Evolutionary conservation across 2,329 filamentous ascomycete genomes (phyloP), one percentile per base, ranked within the genome.

Genomic region (Fusarium coicis): DNA sequence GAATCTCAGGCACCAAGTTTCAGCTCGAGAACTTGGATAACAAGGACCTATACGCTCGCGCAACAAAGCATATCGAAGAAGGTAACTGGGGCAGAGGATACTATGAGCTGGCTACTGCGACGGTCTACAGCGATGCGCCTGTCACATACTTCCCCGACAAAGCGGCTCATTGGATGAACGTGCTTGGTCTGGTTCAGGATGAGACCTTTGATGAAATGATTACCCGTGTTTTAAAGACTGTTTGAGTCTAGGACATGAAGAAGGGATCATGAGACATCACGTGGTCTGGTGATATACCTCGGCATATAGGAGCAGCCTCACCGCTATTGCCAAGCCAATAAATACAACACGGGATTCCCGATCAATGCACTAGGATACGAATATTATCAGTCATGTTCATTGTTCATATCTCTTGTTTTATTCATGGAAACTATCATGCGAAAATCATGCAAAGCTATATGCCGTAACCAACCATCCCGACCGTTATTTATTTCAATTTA

Each of bases 151-250:
- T 68, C n/a, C 66, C 66, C 4, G 56, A 54, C 1, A 36, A 68
- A 16, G 49, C 64, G 1, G 42, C 66, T 9, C 23, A 49, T 10
- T 63, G 66, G 66, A 44, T 50, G 15, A 2, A 43, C 7, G 37
- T 36, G 3, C 64, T 68, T 40, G 49, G 28, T 1, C n/a, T 68
- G 11, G 42, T 7, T 10, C 32, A 50, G 4, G 28, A 23, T 0
- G 66, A 68, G 56, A 43, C 47, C 10, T 63, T 68, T 50, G 66
- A 68, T 8, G 28, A 50, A 15, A 68, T 68, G 64, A 40, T 68
- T 8, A n/a, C 19, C 32, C 47, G 66, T 34, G 49, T 50, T 16
- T 23, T 68, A 7, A 4, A 49, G 18, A 19, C 28, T 4, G 56
- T 44, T 16, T 12, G 26, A 23, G 21, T 10, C 3, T n/a, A 5